phyloP scores from a whole-genome alignment of 331 rosid genomes.

The Rosa hybrid region DNA sequence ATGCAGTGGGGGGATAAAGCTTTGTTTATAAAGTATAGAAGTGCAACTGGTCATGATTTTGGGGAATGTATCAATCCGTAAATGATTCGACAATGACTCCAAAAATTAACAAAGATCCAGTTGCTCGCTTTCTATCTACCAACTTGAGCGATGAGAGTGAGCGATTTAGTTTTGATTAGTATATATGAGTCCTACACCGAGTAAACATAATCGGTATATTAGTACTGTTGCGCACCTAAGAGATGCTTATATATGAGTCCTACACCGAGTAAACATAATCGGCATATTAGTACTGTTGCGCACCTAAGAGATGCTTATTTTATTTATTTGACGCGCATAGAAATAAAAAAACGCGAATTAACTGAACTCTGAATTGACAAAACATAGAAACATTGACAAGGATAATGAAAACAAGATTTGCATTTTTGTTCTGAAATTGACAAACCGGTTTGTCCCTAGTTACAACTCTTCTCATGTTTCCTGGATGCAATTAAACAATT shows the following conservation, averaged over 20 bases:
- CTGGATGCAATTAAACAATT: constrained; percentile 5
- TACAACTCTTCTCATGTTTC: constrained; percentile 25
- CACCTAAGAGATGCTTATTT: no score
- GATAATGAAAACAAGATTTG: constrained; percentile 21
- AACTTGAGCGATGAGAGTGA: constrained; percentile 20
- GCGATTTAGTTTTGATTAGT: constrained; percentile 4
- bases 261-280: background rate
- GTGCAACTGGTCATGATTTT: constrained; percentile 23
- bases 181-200: background rate
- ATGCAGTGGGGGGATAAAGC: background rate
- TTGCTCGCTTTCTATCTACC: constrained; percentile 23
- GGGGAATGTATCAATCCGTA: constrained; percentile 17
- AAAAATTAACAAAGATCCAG: constrained; percentile 21
- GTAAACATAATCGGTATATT: background rate
- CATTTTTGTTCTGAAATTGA: constrained; percentile 20
- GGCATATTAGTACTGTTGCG: background rate
- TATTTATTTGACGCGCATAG: no score
- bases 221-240: background rate
- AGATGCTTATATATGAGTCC: no score
- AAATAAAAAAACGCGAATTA: background rate
- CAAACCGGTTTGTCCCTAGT: constrained; percentile 43
- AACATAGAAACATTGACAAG: background rate
- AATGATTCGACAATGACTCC: constrained; percentile 20
- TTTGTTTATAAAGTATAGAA: background rate
- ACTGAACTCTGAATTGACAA: background rate